Evolutionary conservation across 2,329 filamentous ascomycete genomes (phyloP).

Genomic region (Cordyceps cateniannulata): DNA sequence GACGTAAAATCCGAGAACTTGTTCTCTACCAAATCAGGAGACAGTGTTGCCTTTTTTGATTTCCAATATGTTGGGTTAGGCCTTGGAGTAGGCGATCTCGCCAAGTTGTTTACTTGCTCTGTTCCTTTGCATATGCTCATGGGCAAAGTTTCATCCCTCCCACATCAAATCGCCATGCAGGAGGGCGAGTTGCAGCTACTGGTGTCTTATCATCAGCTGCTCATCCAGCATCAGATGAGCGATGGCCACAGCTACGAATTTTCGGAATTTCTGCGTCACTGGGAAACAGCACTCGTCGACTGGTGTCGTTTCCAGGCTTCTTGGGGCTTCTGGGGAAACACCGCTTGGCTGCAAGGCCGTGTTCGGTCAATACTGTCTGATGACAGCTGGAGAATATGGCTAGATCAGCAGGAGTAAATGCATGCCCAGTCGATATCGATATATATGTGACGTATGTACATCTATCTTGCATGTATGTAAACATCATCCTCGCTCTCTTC

Average conservation of each 20-base stretch:
- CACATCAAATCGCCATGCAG: constrained; percentile 39
- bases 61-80: constrained; percentile 64
- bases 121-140: constrained; percentile 49
- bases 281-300: constrained; percentile 61
- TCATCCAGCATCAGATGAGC: constrained; percentile 19
- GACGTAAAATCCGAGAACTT: constrained; percentile 66
- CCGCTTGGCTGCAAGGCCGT: constrained; percentile 49
- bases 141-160: constrained; percentile 19
- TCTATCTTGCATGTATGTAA: not conserved
- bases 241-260: constrained; percentile 39
- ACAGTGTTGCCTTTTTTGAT: constrained; percentile 57
- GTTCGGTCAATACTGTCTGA: constrained; percentile 44
- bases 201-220: constrained; percentile 36
- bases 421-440: not conserved
- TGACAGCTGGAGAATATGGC: constrained; percentile 38
- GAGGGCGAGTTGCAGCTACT: constrained; percentile 46
- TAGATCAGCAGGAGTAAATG: constrained; percentile 19
- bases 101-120: constrained; percentile 62
- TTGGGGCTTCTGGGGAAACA: constrained; percentile 57
- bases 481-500: not conserved
- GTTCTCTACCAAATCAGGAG: constrained; percentile 45
- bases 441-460: not conserved
- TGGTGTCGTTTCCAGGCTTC: constrained; percentile 58
- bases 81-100: constrained; percentile 58
- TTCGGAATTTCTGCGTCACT: constrained; percentile 49